Percentiles rank a stretch among this genome's conserved stretches.
Evolutionary conservation across 257 asterid genomes (phyloP).

Genomic region (Ophiorrhiza pumila): DNA sequence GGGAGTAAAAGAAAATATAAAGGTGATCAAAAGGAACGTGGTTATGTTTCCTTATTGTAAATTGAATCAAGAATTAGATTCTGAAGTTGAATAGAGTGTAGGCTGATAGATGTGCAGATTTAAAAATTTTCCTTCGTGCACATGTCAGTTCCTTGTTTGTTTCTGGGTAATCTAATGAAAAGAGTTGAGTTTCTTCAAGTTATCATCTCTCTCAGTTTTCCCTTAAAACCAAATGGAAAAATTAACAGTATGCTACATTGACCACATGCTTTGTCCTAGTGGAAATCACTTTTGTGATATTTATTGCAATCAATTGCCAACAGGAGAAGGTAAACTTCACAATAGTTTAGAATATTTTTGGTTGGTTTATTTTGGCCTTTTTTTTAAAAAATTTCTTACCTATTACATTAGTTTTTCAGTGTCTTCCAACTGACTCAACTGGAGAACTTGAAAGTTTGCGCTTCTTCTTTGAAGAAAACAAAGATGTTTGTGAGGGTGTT

Average conservation of each 20-base stretch:
- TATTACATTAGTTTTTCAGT: conserved; percentile 39
- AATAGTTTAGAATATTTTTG: background rate
- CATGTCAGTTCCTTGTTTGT: background rate
- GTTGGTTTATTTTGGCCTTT: background rate
- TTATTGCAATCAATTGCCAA: conserved; percentile 63
- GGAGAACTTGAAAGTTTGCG: conserved; percentile 67
- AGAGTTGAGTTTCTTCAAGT: background rate
- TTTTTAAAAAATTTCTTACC: conserved; percentile 13
- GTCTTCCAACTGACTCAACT: conserved; percentile 75
- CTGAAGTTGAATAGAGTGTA: background rate
- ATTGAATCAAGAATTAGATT: background rate
- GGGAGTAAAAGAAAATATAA: background rate
- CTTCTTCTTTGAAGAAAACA: conserved; percentile 50
- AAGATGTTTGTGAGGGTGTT: conserved; percentile 62
- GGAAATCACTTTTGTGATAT: conserved; percentile 62
- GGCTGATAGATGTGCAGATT: background rate
- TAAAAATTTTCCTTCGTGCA: no score
- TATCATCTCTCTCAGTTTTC: background rate
- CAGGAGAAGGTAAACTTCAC: conserved; percentile 64
- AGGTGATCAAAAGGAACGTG: background rate
- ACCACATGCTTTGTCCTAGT: conserved; percentile 47
- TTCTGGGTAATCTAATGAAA: background rate
- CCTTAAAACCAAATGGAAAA: conserved; percentile 46
- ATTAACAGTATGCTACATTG: conserved; percentile 58
- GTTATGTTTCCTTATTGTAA: background rate